Evolutionary conservation across 495 filamentous ascomycete genomes (phyloP).

Genomic region (Xylaria cubensis): DNA sequence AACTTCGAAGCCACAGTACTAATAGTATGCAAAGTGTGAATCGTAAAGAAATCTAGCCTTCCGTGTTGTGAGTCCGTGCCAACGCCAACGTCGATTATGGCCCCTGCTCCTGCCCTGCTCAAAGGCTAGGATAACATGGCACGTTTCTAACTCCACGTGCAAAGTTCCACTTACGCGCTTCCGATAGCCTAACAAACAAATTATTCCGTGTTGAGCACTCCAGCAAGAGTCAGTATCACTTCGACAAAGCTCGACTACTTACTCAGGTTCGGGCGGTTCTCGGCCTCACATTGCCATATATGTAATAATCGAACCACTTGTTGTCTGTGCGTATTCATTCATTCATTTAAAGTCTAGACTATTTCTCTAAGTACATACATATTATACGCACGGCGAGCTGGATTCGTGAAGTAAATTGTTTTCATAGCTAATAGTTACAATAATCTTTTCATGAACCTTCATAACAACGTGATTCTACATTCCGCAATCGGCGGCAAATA

Average conservation of each 20-base stretch:
- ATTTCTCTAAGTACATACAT: neutral
- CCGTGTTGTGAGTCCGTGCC: neutral
- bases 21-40: neutral
- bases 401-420: neutral
- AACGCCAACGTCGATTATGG: neutral
- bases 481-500: neutral
- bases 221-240: neutral
- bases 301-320: neutral
- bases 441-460: neutral
- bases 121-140: neutral
- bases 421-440: neutral
- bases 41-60: neutral
- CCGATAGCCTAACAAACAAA: neutral
- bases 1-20: neutral
- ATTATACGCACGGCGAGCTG: neutral
- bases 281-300: neutral
- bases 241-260: neutral
- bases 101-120: too few species aligned
- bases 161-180: neutral
- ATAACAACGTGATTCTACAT: neutral
- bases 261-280: neutral
- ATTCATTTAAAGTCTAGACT: neutral
- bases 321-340: neutral
- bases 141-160: neutral
- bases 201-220: neutral